Evolutionary conservation across 1,139 yeast species (phyloP), one percentile per base, ranked within the genome.

Genomic region (Sugiyamaella pinicola): DNA sequence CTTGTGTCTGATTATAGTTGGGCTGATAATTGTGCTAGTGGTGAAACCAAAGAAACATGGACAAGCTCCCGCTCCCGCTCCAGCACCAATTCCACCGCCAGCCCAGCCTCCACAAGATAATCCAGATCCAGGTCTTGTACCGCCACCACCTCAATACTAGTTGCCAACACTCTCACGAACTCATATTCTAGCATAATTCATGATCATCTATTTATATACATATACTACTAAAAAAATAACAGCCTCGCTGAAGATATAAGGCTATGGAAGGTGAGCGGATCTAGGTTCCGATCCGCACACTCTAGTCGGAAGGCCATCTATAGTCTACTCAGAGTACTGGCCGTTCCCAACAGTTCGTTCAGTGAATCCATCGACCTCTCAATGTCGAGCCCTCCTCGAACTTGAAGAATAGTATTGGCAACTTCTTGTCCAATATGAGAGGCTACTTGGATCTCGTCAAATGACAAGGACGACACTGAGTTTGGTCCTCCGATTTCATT

Each of bases 21-120:
- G 87, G 3, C 73, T 90, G 52, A 75, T 91, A 52, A 78, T 91
- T 61, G 69, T 90, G 9, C 81, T 91, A 12, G 71, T 90, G 60
- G 77, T 88, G 48, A 84, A 82, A 62, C 96, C 96, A 1, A 76
- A 70, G 55, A 55, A 59, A 10, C 69, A 64, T 26, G 46, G 49
- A 28, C 39, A 49, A 12, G 44, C 59, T 1, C 58, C 60, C 2
- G 47, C 58, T 5, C 57, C 61, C 5, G 15, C 28, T 6, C 53
- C 47, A 24, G 53, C 54, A 13, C 39, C 48, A 15, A 47, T 49
- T 1, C 55, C 62, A 2, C 49, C 28, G 9, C 17, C 17, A 31
- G 35, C 10, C 2, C 7, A n/a, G 7, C 35, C 35, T 13, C 15
- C 17, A 3, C 35, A 31, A 17, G 19, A n/a, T 41, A 24, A 35